Percentiles rank a stretch among this genome's conserved stretches.
phyloP scores from a whole-genome alignment of 257 asterid genomes.

The Nicotiana undulata region DNA sequence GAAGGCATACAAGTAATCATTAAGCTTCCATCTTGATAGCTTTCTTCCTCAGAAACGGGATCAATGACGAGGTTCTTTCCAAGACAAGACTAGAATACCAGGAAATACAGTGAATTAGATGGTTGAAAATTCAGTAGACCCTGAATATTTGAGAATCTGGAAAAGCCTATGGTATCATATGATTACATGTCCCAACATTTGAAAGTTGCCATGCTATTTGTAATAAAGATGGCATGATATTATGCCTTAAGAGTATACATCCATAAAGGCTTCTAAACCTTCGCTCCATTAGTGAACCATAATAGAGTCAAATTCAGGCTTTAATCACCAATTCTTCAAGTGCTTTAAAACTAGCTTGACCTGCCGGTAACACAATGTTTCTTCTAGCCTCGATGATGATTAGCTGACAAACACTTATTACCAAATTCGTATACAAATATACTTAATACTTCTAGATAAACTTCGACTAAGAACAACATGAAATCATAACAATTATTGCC shows the following conservation, averaged over 20 bases:
- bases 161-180: neutral
- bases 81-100: conserved; percentile 45
- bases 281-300: no score
- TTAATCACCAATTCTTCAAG: no score
- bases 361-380: no score
- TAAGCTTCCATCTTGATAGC: conserved; percentile 66
- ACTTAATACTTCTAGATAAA: no score
- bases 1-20: conserved; percentile 85
- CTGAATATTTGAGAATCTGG: neutral
- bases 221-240: neutral
- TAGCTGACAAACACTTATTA: no score
- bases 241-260: neutral
- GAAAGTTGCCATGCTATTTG: neutral
- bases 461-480: no score
- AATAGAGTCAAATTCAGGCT: no score
- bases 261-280: no score
- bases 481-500: no score
- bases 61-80: conserved; percentile 81
- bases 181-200: neutral
- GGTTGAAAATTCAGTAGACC: neutral
- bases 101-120: neutral
- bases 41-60: conserved; percentile 83
- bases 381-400: no score
- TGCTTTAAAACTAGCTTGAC: no score
- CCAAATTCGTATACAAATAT: no score